Conservation (phyloP, 192 early-diverging fungal species). For the Entomortierella beljakovae region DNA sequence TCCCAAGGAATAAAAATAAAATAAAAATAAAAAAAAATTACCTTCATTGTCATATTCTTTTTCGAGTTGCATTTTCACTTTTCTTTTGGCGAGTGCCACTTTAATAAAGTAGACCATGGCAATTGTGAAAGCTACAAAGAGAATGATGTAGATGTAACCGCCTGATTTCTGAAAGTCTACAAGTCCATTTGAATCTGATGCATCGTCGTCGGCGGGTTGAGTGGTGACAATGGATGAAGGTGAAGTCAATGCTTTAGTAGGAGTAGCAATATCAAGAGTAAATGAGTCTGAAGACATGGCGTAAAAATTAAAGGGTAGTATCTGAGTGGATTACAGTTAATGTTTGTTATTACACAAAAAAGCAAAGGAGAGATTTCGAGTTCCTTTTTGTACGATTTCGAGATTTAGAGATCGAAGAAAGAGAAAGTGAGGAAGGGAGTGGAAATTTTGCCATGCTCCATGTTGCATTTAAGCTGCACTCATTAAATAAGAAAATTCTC, state of each 20-base stretch:
- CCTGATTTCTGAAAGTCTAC: slow-evolving; percentile 18
- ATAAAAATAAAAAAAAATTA: no score
- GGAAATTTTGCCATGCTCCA: background rate
- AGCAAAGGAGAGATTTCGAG: background rate
- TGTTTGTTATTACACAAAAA: no score
- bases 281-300: background rate
- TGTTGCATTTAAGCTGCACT: no score
- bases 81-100: slow-evolving; percentile 10
- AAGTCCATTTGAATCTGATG: background rate
- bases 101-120: slow-evolving; percentile 12
- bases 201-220: background rate
- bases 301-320: background rate
- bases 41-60: slow-evolving; percentile 39
- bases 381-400: slow-evolving; percentile 1
- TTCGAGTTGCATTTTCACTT: background rate
- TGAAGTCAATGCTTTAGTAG: background rate
- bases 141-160: slow-evolving; percentile 27
- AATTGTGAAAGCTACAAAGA: slow-evolving; percentile 1
- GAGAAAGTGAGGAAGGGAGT: no score
- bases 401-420: background rate
- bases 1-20: no score
- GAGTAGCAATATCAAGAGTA: background rate
- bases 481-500: no score
- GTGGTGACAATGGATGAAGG: background rate
- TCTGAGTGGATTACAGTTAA: no score